These are phyloP conservation scores for Phytophthora sansomeana DNA, from an alignment of 352 stramenopile species.

Conservation along the genomic window DNA sequence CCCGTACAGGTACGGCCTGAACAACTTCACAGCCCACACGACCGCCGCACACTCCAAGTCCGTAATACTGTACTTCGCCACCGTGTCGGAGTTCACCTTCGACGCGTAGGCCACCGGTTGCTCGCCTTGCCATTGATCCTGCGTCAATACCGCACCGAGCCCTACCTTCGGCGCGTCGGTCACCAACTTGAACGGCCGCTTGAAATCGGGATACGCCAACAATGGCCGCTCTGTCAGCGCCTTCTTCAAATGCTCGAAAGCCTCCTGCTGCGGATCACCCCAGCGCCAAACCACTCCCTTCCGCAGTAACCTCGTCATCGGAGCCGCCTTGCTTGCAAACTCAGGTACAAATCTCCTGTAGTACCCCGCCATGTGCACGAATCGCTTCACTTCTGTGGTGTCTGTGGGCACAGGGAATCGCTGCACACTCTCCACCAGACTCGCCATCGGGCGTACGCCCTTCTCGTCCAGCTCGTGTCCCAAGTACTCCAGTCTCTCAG, in stretches of 20 bases:
- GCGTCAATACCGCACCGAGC: slow-evolving; percentile 26
- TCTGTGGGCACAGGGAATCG: slow-evolving; percentile 24
- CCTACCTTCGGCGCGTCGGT: slow-evolving; percentile 32
- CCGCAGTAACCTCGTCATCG: slow-evolving; percentile 26
- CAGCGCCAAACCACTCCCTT: slow-evolving; percentile 32
- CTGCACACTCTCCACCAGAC: slow-evolving; percentile 7
- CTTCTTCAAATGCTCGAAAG: slow-evolving; percentile 26
- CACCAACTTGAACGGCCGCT: slow-evolving; percentile 28
- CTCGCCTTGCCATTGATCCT: slow-evolving; percentile 12
- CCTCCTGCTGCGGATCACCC: slow-evolving; percentile 13
- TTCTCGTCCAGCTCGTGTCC: slow-evolving; percentile 25
- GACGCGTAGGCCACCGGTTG: slow-evolving; percentile 26
- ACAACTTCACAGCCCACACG: too few relatives aligned
- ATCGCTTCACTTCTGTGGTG: slow-evolving; percentile 16
- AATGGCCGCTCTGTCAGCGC: background rate
- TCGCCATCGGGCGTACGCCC: slow-evolving; percentile 12
- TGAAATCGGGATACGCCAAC: slow-evolving; percentile 35
- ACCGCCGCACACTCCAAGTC: too few relatives aligned
- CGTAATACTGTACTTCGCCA: too few relatives aligned
- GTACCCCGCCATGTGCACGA: slow-evolving; percentile 33
- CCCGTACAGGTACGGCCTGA: too few relatives aligned
- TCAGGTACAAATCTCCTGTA: slow-evolving; percentile 27
- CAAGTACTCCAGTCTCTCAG: slow-evolving; percentile 30
- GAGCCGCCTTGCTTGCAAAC: slow-evolving; percentile 16
- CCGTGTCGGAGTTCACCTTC: slow-evolving; percentile 20